Evolutionary conservation across 805 yeast species (phyloP), one percentile per base, ranked within the genome.

Genomic region (Saccharomycopsis sp.): DNA sequence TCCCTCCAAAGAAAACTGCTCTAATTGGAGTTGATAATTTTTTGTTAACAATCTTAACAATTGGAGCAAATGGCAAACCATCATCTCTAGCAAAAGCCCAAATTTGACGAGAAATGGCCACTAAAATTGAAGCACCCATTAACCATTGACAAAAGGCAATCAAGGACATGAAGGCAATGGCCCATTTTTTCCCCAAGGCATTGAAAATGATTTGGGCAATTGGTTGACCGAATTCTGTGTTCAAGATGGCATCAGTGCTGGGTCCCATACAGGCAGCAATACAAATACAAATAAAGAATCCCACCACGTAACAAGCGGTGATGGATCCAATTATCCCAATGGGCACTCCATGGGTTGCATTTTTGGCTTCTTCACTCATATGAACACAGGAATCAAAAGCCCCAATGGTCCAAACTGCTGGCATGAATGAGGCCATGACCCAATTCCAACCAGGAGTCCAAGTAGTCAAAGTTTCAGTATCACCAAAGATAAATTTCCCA

Each of bases 71-170:
- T 8, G 88, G 88, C 42, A 80, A 64, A 25, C 85, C 85, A 45
- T 76, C 77, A 56, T 79, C 88, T 62, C 88, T 70, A 20, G 83
- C 78, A 59, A 77, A 77, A 3, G 85, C 83, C 75, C 80, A 79
- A 41, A 76, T 66, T 56, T 77, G 85, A 57, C 86, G 69, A 2
- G 82, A 74, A 5, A 71, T 66, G 17, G 83, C 82, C 26, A 75
- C 64, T 34, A 75, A 56, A 41, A 72, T 67, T 4, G 79, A 71
- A 25, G 73, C 64, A 13, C 81, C 80, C 84, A 78, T 79, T 40
- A 77, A 59, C 56, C 71, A 75, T 54, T 77, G 85, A 18, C 81
- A 74, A 46, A 67, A 53, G 8, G 76, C 69, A 53, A 76, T 69
- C 37, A 78, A 49, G 3, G 73, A 49, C 77, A 78, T 72, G 47